phyloP scores from a whole-genome alignment of 2,329 filamentous ascomycete genomes.

The Saccharata proteae region DNA sequence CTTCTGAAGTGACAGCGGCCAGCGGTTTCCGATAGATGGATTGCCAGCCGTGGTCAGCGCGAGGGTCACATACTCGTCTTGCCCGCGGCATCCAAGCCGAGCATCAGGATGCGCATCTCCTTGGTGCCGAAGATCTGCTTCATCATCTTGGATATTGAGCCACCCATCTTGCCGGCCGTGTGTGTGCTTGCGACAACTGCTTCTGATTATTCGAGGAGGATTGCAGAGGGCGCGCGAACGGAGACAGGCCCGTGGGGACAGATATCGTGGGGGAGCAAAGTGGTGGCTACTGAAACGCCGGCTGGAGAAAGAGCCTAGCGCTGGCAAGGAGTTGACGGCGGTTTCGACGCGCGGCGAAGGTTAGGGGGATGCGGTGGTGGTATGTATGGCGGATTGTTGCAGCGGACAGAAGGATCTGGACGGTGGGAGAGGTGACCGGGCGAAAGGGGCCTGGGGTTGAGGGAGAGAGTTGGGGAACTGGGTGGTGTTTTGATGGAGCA shows the following conservation, averaged over 20 bases:
- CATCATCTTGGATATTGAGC: constrained; percentile 86
- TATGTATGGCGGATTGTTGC: not conserved
- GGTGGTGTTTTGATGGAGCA: too few relatives aligned
- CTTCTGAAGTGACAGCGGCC: too few relatives aligned
- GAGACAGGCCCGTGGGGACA: constrained; percentile 1
- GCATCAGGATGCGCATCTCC: constrained; percentile 97
- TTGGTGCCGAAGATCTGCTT: constrained; percentile 98
- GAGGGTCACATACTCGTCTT: constrained; percentile 59
- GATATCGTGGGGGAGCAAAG: constrained; percentile 2
- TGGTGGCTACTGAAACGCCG: constrained; percentile 8
- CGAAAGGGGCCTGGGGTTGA: constrained; percentile 8
- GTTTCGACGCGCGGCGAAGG: constrained; percentile 4
- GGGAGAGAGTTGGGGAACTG: constrained; percentile 3
- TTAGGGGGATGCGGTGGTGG: constrained; percentile 1
- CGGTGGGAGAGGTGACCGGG: not conserved
- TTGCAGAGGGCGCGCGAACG: not conserved
- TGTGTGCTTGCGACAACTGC: constrained; percentile 12
- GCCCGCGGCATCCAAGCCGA: constrained; percentile 91
- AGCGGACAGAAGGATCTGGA: not conserved
- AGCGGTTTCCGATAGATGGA: too few relatives aligned
- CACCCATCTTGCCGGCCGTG: constrained; percentile 73
- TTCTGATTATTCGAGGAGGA: constrained; percentile 4
- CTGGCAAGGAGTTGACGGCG: constrained; percentile 6
- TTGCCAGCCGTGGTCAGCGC: too few relatives aligned
- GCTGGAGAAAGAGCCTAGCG: constrained; percentile 4